Evolutionary conservation across 2,329 filamentous ascomycete species (phyloP).

Genomic region (Aspergillus sp.): DNA sequence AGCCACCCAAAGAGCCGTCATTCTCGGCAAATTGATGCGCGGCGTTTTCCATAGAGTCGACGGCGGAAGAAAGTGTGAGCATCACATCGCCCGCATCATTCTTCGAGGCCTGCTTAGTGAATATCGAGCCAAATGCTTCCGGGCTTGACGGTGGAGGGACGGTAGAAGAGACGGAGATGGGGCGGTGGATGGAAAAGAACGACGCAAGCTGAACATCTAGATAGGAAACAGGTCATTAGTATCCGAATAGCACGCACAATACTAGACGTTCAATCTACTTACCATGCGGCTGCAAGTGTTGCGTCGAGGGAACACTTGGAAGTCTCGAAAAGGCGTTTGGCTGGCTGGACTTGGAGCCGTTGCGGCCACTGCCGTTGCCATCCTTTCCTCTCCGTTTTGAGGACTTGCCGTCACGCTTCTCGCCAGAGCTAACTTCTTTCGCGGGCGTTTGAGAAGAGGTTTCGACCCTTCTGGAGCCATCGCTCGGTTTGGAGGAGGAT

Average conservation of each 20-base stretch:
- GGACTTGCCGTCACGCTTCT: slow-evolving; percentile 37
- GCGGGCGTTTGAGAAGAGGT: slow-evolving; percentile 39
- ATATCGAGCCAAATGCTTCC: slow-evolving; percentile 81
- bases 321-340: slow-evolving; percentile 43
- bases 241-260: background rate
- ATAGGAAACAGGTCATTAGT: background rate
- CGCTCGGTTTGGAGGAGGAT: slow-evolving; percentile 51
- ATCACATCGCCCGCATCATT: slow-evolving; percentile 59
- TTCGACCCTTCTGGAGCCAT: slow-evolving; percentile 45
- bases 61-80: slow-evolving; percentile 59
- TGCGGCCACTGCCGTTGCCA: slow-evolving; percentile 28
- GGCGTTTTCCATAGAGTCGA: slow-evolving; percentile 45
- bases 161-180: slow-evolving; percentile 82
- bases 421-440: slow-evolving; percentile 39
- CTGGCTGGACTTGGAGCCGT: slow-evolving; percentile 38
- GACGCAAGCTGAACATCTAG: slow-evolving; percentile 82
- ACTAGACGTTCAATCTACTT: slow-evolving; percentile 14
- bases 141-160: slow-evolving; percentile 71
- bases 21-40: slow-evolving; percentile 33
- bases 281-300: slow-evolving; percentile 51
- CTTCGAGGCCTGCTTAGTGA: slow-evolving; percentile 57
- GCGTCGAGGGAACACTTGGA: slow-evolving; percentile 51
- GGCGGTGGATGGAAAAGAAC: slow-evolving; percentile 95
- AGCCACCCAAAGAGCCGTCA: slow-evolving; percentile 35
- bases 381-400: slow-evolving; percentile 39